These are phyloP conservation scores for Phycomyces blakesleeanus DNA, from an alignment of 192 early-diverging fungal species.

Conservation along the genomic window DNA sequence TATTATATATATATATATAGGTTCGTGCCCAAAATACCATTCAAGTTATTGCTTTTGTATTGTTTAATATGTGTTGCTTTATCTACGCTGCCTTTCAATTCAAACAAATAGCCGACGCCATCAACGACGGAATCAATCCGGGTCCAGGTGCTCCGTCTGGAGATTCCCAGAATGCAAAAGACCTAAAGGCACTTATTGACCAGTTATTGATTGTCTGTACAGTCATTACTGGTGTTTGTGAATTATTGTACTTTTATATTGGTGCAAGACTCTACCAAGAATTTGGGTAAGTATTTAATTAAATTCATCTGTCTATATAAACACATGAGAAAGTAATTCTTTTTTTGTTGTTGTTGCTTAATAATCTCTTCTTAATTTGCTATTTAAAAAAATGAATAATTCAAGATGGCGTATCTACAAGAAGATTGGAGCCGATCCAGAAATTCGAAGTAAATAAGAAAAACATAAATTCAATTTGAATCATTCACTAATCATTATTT, in stretches of 20 bases:
- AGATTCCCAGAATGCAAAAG: background rate
- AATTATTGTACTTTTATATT: conserved; percentile 43
- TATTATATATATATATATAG: conserved; percentile 30
- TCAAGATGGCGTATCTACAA: conserved; percentile 60
- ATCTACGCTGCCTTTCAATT: conserved; percentile 69
- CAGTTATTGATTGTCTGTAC: conserved; percentile 50
- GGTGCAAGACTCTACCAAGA: conserved; percentile 53
- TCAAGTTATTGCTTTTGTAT: conserved; percentile 60
- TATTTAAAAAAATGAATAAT: too few relatives aligned
- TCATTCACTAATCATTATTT: background rate
- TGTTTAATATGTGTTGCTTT: conserved; percentile 64
- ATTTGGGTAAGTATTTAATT: conserved; percentile 47
- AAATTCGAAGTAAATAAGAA: conserved; percentile 49
- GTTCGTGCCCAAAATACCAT: conserved; percentile 69
- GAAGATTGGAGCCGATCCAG: conserved; percentile 61
- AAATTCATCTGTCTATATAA: background rate
- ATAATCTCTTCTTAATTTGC: too few relatives aligned
- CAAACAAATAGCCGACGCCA: conserved; percentile 47
- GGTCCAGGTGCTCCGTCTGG: background rate
- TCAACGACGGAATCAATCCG: conserved; percentile 8
- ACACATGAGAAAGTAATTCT: too few relatives aligned
- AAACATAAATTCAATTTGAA: background rate
- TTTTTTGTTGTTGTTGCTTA: too few relatives aligned
- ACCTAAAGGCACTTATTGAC: conserved; percentile 16
- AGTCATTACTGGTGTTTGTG: conserved; percentile 51